A percentile compares a stretch with the other conserved stretches of the same genome.
These are phyloP conservation scores for Phytopythium sindhum DNA, from an alignment of 352 stramenopile genomes.

Conservation along the genomic window DNA sequence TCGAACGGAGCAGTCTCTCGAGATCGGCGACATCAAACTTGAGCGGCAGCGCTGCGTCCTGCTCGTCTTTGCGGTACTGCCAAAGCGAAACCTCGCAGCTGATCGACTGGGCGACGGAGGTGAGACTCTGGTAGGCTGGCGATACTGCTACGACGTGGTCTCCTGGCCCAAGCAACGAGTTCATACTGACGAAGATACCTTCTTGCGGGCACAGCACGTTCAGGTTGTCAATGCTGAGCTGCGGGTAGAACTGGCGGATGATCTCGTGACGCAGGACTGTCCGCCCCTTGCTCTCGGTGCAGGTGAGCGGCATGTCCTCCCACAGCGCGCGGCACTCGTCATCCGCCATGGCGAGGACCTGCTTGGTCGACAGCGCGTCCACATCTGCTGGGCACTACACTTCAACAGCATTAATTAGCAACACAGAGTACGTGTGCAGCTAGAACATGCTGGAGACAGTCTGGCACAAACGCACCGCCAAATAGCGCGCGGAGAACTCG, in stretches of 20 bases:
- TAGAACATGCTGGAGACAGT: background rate
- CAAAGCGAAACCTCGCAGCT: slow-evolving; percentile 35
- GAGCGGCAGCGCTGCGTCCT: slow-evolving; percentile 14
- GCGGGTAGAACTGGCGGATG: slow-evolving; percentile 21
- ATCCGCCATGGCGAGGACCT: slow-evolving; percentile 37
- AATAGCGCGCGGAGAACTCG: slow-evolving; percentile 34
- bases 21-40: slow-evolving; percentile 40
- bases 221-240: slow-evolving; percentile 21
- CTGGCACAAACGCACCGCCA: slow-evolving; percentile 16
- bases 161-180: slow-evolving; percentile 29
- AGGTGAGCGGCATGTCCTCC: slow-evolving; percentile 32
- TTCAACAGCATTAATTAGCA: background rate
- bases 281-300: slow-evolving; percentile 36
- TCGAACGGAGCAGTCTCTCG: slow-evolving; percentile 25
- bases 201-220: slow-evolving; percentile 47
- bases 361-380: slow-evolving; percentile 28
- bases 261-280: slow-evolving; percentile 36
- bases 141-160: slow-evolving; percentile 52
- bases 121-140: slow-evolving; percentile 59
- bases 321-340: slow-evolving; percentile 36
- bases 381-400: slow-evolving; percentile 34
- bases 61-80: slow-evolving; percentile 15
- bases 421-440: background rate
- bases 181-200: slow-evolving; percentile 55
- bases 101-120: slow-evolving; percentile 27